Conservation (phyloP, 345 rosid genomes). For the Eucalyptus tenuipes region DNA sequence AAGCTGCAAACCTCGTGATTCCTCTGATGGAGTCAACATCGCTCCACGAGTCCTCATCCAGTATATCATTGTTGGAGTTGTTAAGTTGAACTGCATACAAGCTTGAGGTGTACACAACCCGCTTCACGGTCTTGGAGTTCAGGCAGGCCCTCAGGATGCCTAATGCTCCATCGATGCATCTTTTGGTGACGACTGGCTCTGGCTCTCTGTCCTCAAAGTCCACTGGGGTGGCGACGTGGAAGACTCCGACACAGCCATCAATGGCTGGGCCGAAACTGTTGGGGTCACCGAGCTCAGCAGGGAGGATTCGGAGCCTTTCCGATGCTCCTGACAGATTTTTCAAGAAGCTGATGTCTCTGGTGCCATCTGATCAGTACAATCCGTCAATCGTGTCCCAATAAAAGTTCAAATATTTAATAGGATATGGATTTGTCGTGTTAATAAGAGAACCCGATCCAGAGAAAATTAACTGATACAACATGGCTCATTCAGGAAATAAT, state of each 20-base stretch:
- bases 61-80: neutral
- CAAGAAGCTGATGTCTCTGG: neutral
- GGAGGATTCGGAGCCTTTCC: constrained; percentile 14
- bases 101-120: constrained; percentile 58
- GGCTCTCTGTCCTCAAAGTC: constrained; percentile 15
- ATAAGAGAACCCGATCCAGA: neutral
- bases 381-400: too few species aligned
- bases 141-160: constrained; percentile 46
- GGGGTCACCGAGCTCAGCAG: constrained; percentile 3
- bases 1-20: too few species aligned
- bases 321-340: neutral
- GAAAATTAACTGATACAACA: neutral
- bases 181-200: constrained; percentile 25
- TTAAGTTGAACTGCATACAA: neutral
- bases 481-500: neutral
- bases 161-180: constrained; percentile 28
- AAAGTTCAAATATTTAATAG: neutral
- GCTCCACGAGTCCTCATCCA: constrained; percentile 24
- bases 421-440: neutral
- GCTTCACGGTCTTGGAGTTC: constrained; percentile 37
- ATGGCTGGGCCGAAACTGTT: constrained; percentile 8
- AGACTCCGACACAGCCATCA: constrained; percentile 11
- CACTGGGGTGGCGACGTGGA: constrained; percentile 2
- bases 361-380: neutral
- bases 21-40: constrained; percentile 3